These are phyloP conservation scores for Teratosphaeria zuluensis DNA, from an alignment of 2,329 filamentous ascomycete genomes.

Conservation along the genomic window DNA sequence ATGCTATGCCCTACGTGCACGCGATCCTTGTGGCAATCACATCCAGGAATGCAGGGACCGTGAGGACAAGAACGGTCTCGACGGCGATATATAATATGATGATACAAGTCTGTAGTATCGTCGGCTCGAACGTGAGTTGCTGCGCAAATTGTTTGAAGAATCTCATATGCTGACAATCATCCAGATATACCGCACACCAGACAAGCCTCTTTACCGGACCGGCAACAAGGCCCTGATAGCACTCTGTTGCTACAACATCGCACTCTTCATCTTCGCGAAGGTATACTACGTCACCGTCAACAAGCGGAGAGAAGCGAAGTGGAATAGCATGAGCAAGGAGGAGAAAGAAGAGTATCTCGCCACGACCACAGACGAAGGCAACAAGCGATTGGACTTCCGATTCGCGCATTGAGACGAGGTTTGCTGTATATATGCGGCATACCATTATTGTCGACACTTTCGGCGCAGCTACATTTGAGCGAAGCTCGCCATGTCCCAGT, in stretches of 20 bases:
- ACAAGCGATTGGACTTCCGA: slow-evolving; percentile 31
- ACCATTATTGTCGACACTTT: too few relatives aligned
- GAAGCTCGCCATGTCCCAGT: too few relatives aligned
- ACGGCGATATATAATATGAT: slow-evolving; percentile 53
- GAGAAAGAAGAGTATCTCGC: slow-evolving; percentile 42
- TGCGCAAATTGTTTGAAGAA: not conserved
- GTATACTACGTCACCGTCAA: slow-evolving; percentile 38
- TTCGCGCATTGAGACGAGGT: slow-evolving; percentile 21
- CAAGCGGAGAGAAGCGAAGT: slow-evolving; percentile 21
- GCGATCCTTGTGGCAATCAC: slow-evolving; percentile 53
- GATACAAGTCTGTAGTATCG: slow-evolving; percentile 32
- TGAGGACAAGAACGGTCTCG: slow-evolving; percentile 53
- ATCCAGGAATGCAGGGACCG: slow-evolving; percentile 52
- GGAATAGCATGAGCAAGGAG: slow-evolving; percentile 40
- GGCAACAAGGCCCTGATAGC: slow-evolving; percentile 47
- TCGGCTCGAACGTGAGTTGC: slow-evolving; percentile 21
- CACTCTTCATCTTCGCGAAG: slow-evolving; percentile 43
- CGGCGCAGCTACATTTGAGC: too few relatives aligned
- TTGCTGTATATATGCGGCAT: not conserved
- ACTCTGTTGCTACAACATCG: slow-evolving; percentile 41
- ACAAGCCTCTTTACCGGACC: slow-evolving; percentile 44
- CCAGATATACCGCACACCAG: slow-evolving; percentile 45
- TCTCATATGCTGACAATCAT: not conserved
- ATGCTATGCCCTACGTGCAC: slow-evolving; percentile 37
- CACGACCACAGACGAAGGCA: slow-evolving; percentile 28